Evolutionary conservation across 208 protist genomes (phyloP).

Genomic region (Vickermania spadyakhi): DNA sequence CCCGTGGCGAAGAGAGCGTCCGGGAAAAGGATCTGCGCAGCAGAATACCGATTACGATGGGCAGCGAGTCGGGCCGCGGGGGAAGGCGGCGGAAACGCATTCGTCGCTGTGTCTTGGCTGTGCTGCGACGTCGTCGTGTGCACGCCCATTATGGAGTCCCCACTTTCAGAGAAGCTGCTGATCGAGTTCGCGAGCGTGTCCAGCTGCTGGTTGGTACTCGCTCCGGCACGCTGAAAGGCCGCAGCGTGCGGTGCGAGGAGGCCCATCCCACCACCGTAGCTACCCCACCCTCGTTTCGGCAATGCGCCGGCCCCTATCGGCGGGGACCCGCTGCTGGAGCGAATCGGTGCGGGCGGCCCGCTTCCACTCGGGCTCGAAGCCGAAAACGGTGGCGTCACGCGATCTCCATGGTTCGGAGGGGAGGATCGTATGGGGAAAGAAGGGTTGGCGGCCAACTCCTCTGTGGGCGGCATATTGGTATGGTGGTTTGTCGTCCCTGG

Average conservation of each 20-base stretch:
- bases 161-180: not conserved
- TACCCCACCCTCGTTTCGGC: not conserved
- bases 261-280: not conserved
- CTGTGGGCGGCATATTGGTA: no score
- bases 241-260: not conserved
- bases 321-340: not conserved
- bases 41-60: not conserved
- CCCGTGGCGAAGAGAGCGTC: not conserved
- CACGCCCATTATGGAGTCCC: not conserved
- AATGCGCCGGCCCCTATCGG: not conserved
- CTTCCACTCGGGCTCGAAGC: not conserved
- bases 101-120: not conserved
- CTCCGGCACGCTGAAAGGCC: not conserved
- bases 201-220: not conserved
- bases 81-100: not conserved
- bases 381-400: not conserved
- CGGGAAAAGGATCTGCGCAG: slow-evolving; percentile 1
- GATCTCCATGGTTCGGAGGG: not conserved
- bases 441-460: not conserved
- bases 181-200: not conserved
- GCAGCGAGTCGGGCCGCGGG: no score
- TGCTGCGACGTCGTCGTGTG: not conserved
- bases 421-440: not conserved
- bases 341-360: not conserved
- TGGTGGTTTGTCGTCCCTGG: not conserved